These are phyloP conservation scores for Hypsizygus ulmarius DNA, from an alignment of 1,284 basidiomycete genomes.

Conservation along the genomic window DNA sequence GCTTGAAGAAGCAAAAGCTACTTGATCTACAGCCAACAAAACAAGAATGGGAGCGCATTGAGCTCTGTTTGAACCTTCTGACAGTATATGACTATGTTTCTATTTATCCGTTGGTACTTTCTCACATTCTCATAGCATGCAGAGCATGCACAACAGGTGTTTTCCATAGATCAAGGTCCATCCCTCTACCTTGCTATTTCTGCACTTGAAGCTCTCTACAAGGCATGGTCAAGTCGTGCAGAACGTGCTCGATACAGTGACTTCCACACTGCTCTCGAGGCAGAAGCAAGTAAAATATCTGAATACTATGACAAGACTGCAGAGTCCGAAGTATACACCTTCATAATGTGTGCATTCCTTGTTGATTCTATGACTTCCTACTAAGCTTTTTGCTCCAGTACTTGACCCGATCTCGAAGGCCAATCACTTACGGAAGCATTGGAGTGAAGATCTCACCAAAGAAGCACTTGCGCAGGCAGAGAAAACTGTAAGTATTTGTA, in stretches of 20 bases:
- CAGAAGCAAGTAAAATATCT: conserved; percentile 27
- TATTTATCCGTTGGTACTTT: not conserved
- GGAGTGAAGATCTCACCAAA: conserved; percentile 20
- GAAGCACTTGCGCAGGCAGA: conserved; percentile 18
- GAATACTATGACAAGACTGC: conserved; percentile 32
- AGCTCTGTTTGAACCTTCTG: conserved; percentile 27
- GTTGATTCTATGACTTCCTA: conserved; percentile 1
- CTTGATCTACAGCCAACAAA: conserved; percentile 23
- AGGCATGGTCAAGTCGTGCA: conserved; percentile 25
- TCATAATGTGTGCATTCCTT: conserved; percentile 34
- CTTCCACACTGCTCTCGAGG: conserved; percentile 24
- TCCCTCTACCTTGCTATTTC: conserved; percentile 33
- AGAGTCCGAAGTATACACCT: conserved; percentile 28
- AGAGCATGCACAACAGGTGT: conserved; percentile 37
- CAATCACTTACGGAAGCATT: conserved; percentile 26
- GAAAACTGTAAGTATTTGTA: conserved; percentile 1
- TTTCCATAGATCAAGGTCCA: conserved; percentile 32
- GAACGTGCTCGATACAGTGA: conserved; percentile 20
- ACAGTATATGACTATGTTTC: conserved; percentile 23
- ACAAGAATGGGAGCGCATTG: conserved; percentile 32
- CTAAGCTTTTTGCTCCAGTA: conserved; percentile 14
- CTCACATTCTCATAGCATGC: conserved; percentile 26
- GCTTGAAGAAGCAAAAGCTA: conserved; percentile 26
- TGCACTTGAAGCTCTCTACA: conserved; percentile 29
- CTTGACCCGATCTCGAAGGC: conserved; percentile 27